A percentile compares a stretch with the other conserved stretches of the same genome.
Evolutionary conservation across 2,329 filamentous ascomycete genomes (phyloP).

Genomic region (Amauroascus niger): DNA sequence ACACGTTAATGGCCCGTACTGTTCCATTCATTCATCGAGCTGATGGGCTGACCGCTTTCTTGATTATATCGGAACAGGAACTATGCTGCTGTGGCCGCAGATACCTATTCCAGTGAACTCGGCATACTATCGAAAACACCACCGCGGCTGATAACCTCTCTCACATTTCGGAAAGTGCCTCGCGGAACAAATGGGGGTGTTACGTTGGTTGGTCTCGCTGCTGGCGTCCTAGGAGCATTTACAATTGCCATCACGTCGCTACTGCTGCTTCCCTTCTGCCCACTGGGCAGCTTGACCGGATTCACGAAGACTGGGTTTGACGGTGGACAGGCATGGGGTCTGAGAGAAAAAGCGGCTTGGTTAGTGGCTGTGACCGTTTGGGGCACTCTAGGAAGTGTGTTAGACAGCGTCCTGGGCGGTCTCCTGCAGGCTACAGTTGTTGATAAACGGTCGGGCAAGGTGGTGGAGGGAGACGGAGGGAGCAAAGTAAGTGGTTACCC

Average conservation of each 20-base stretch:
- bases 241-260: slow-evolving; percentile 58
- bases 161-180: slow-evolving; percentile 65
- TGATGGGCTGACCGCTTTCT: neutral
- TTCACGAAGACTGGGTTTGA: slow-evolving; percentile 22
- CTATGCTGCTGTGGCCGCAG: slow-evolving; percentile 83
- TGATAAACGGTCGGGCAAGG: slow-evolving; percentile 72
- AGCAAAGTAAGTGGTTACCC: slow-evolving; percentile 38
- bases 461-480: slow-evolving; percentile 79
- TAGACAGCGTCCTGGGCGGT: slow-evolving; percentile 82
- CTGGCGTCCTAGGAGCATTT: slow-evolving; percentile 64
- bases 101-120: slow-evolving; percentile 91
- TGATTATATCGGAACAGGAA: slow-evolving; percentile 40
- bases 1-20: too few species aligned
- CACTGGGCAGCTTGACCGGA: slow-evolving; percentile 11
- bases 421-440: slow-evolving; percentile 76
- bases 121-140: slow-evolving; percentile 70
- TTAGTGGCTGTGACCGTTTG: slow-evolving; percentile 53
- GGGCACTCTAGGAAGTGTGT: slow-evolving; percentile 67
- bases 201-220: slow-evolving; percentile 60
- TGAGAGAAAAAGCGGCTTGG: slow-evolving; percentile 45
- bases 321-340: slow-evolving; percentile 39
- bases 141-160: slow-evolving; percentile 79
- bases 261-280: slow-evolving; percentile 56
- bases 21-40: neutral
- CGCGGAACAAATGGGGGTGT: slow-evolving; percentile 91